phyloP scores from a whole-genome alignment of 2,329 filamentous ascomycete species.

The Beauveria australis region DNA sequence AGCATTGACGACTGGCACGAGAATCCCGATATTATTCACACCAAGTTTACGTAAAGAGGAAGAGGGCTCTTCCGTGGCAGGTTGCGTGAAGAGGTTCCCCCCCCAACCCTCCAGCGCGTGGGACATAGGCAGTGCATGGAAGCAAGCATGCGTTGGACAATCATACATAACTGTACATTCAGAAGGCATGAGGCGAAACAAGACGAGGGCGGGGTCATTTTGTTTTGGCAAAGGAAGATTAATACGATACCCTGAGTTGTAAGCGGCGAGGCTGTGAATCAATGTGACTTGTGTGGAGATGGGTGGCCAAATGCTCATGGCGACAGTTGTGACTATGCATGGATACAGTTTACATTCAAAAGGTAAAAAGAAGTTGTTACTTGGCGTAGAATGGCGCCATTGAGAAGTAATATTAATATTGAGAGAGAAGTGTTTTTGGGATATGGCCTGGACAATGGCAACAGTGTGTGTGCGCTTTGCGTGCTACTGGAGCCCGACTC shows the following conservation, averaged over 20 bases:
- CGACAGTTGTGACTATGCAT: background rate
- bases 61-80: background rate
- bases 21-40: slow-evolving; percentile 97
- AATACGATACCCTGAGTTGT: slow-evolving; percentile 4
- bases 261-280: background rate
- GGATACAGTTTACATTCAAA: background rate
- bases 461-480: background rate
- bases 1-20: slow-evolving; percentile 99
- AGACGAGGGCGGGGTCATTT: slow-evolving; percentile 3
- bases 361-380: background rate
- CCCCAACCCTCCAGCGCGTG: background rate
- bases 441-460: background rate
- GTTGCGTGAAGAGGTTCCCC: background rate
- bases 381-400: background rate
- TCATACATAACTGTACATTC: slow-evolving; percentile 4
- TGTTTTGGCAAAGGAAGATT: background rate
- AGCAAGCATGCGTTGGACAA: background rate
- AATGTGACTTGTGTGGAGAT: background rate
- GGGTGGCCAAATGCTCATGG: background rate
- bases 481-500: slow-evolving; percentile 1
- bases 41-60: slow-evolving; percentile 71
- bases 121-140: background rate
- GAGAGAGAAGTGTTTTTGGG: background rate
- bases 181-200: background rate
- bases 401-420: background rate